Conservation (phyloP, 192 early-diverging fungal species). For the Fimicolochytrium jonesii region DNA sequence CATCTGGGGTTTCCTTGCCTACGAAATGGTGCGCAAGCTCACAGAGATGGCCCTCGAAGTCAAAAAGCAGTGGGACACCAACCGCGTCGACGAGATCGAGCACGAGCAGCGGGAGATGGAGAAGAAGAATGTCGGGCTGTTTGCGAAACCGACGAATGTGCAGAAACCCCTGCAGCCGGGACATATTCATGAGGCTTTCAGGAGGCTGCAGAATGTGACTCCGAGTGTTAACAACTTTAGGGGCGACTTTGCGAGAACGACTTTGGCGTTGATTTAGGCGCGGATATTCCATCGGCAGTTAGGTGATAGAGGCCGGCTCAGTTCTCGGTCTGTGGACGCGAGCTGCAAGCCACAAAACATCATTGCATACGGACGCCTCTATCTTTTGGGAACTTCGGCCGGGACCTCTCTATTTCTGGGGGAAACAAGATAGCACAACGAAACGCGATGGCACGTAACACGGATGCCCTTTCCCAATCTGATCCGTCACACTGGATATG, state of each 20-base stretch:
- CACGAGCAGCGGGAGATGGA: conserved; percentile 28
- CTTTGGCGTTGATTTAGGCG: conserved; percentile 10
- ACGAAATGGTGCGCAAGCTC: conserved; percentile 88
- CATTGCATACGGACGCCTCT: no score
- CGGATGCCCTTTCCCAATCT: no score
- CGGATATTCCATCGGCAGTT: not conserved
- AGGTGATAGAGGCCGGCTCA: no score
- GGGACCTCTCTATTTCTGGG: no score
- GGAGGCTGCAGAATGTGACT: conserved; percentile 66
- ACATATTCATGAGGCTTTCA: conserved; percentile 93
- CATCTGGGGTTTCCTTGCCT: conserved; percentile 91
- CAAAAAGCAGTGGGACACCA: conserved; percentile 41
- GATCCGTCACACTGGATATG: no score
- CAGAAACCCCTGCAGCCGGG: conserved; percentile 75
- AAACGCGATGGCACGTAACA: no score
- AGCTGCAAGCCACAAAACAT: no score
- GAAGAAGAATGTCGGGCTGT: conserved; percentile 52
- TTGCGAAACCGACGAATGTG: conserved; percentile 72
- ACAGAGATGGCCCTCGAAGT: conserved; percentile 79
- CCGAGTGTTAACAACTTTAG: conserved; percentile 35
- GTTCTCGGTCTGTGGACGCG: no score
- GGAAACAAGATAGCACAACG: no score
- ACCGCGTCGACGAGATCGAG: conserved; percentile 24
- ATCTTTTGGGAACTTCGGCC: no score
- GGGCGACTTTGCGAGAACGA: conserved; percentile 19